A percentile compares a stretch with the other conserved stretches of the same genome.
Conservation (phyloP, 2,329 filamentous ascomycete species). For the Pseudopyricularia cyperi region DNA sequence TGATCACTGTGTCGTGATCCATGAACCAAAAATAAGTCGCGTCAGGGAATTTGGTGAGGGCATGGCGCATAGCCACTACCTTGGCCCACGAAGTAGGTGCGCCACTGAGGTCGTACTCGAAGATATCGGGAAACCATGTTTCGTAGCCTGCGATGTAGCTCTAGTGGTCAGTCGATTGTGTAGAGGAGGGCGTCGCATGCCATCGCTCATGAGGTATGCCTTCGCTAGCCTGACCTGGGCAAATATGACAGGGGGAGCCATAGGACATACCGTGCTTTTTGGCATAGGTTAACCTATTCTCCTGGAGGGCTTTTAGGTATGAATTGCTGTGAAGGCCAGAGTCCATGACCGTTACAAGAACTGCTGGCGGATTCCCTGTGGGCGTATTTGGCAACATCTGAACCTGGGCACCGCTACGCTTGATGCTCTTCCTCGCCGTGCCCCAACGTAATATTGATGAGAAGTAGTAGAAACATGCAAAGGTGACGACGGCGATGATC, state of each 20-base stretch:
- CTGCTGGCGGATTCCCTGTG: constrained; percentile 40
- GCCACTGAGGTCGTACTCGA: constrained; percentile 58
- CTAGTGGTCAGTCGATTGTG: constrained; percentile 7
- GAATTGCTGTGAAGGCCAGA: constrained; percentile 51
- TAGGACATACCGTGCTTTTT: constrained; percentile 60
- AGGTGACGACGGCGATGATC: constrained; percentile 38
- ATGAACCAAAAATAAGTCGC: constrained; percentile 79
- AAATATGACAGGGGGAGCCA: neutral
- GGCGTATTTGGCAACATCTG: constrained; percentile 17
- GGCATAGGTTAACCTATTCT: constrained; percentile 79
- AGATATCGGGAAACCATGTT: constrained; percentile 67
- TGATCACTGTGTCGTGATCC: constrained; percentile 74
- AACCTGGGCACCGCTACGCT: constrained; percentile 1
- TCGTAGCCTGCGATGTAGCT: constrained; percentile 54
- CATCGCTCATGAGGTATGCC: too few relatives aligned
- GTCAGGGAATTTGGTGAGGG: constrained; percentile 66
- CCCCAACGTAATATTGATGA: constrained; percentile 8
- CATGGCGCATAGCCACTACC: constrained; percentile 78
- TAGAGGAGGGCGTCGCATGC: neutral
- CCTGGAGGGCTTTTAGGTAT: constrained; percentile 61
- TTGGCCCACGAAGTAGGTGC: constrained; percentile 57
- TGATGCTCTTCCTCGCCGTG: neutral
- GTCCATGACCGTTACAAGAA: constrained; percentile 58
- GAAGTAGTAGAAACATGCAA: constrained; percentile 47
- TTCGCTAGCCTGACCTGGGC: neutral